phyloP scores from a whole-genome alignment of 2,329 filamentous ascomycete species.

The Incumbomyces lentus region DNA sequence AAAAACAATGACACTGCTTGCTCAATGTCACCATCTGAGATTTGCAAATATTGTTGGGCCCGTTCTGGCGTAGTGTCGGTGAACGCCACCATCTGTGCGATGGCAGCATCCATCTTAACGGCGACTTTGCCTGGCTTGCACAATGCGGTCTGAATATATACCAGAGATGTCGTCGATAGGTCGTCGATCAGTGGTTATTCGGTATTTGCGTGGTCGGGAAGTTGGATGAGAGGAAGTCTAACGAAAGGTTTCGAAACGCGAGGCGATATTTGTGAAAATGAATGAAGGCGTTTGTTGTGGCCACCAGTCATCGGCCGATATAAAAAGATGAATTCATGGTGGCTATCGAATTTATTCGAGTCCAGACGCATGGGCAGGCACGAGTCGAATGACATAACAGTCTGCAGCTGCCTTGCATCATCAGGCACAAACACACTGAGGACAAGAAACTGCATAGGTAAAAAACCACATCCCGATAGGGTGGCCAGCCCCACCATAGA shows the following conservation, averaged over 20 bases:
- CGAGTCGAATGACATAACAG: conserved; percentile 5
- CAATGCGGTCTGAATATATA: no score
- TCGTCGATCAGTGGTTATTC: background rate
- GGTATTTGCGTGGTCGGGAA: no score
- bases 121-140: no score
- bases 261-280: no score
- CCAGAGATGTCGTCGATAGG: background rate
- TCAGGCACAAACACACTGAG: background rate
- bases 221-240: no score
- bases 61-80: conserved; percentile 65
- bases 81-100: conserved; percentile 70
- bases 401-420: conserved; percentile 1
- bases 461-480: no score
- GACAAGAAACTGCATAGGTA: no score
- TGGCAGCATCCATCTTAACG: conserved; percentile 52
- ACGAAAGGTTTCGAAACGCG: no score
- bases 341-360: no score
- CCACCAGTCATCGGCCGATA: background rate
- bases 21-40: conserved; percentile 74
- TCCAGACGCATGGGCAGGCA: conserved; percentile 1
- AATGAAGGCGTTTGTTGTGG: no score
- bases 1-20: conserved; percentile 85
- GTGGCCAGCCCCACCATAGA: no score
- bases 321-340: background rate
- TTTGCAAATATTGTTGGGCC: conserved; percentile 70